Percentiles rank a stretch among this genome's conserved stretches.
phyloP scores from a whole-genome alignment of 345 rosid species.

The Ceriops decandra region DNA sequence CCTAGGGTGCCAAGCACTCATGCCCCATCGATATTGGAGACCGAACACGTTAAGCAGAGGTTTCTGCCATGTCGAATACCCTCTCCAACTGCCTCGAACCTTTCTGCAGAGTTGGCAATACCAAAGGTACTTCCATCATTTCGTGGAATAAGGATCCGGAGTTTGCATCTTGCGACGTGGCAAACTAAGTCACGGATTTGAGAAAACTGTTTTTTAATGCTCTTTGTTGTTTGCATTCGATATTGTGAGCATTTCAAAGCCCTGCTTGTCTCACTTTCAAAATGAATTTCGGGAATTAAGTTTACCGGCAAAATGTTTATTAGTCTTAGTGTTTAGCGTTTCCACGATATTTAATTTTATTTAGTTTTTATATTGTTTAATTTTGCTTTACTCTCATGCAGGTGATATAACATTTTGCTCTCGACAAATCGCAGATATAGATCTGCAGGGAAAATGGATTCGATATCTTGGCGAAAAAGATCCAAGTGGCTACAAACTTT shows the following conservation, averaged over 20 bases:
- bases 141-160: not conserved
- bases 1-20: not conserved
- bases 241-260: not conserved
- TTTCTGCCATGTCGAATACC: conserved; percentile 1
- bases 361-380: not conserved
- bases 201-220: not conserved
- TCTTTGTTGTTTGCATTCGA: not conserved
- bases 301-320: not conserved
- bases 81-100: conserved; percentile 13
- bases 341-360: not conserved
- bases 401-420: not conserved
- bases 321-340: not conserved
- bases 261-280: not conserved
- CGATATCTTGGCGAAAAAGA: not conserved
- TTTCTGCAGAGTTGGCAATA: conserved; percentile 18
- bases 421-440: conserved; percentile 24
- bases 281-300: not conserved
- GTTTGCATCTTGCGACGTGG: not conserved
- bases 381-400: too few relatives aligned
- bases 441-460: conserved; percentile 8
- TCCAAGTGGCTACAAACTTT: too few relatives aligned
- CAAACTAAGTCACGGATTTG: not conserved
- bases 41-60: conserved; percentile 11
- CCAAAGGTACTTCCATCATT: conserved; percentile 3
- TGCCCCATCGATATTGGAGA: conserved; percentile 5